Evolutionary conservation across 768 basidiomycete genomes (phyloP).

Genomic region (Tephrocybe sp.): DNA sequence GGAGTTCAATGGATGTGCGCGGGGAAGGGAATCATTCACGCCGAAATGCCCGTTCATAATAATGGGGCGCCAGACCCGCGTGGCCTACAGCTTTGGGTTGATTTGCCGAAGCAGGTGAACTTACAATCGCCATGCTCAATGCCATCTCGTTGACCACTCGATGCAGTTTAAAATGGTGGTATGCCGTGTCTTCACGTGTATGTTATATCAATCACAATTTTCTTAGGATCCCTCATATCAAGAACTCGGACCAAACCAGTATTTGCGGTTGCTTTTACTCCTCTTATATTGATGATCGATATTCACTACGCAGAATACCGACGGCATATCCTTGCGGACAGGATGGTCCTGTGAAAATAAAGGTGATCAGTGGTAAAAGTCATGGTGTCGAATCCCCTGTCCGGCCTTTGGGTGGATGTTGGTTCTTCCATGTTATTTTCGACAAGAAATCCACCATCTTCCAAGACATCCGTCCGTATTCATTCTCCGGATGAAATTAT

Average conservation of each 20-base stretch:
- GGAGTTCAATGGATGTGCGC: slow-evolving; percentile 97
- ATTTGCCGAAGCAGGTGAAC: slow-evolving; percentile 68
- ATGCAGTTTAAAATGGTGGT: slow-evolving; percentile 74
- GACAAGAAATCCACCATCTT: slow-evolving; percentile 64
- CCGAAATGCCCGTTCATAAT: slow-evolving; percentile 85
- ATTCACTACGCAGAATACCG: slow-evolving; percentile 51
- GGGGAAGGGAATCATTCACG: slow-evolving; percentile 77
- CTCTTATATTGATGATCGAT: neutral
- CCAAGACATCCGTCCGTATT: slow-evolving; percentile 74
- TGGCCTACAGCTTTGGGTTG: slow-evolving; percentile 89
- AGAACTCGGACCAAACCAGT: slow-evolving; percentile 70
- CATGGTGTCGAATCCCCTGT: slow-evolving; percentile 88
- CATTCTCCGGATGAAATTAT: neutral
- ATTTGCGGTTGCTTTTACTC: slow-evolving; percentile 17
- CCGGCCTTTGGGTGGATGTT: slow-evolving; percentile 88
- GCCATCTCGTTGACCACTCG: neutral
- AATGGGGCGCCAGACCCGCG: slow-evolving; percentile 67
- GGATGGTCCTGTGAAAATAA: slow-evolving; percentile 69
- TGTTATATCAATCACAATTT: neutral
- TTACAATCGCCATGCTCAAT: slow-evolving; percentile 12
- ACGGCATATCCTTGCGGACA: slow-evolving; percentile 69
- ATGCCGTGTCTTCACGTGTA: slow-evolving; percentile 16
- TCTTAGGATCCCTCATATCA: slow-evolving; percentile 77
- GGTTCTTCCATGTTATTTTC: slow-evolving; percentile 85
- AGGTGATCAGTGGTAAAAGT: slow-evolving; percentile 88